Base-by-base conservation (phyloP, 2,329 filamentous ascomycete species). In the Pseudocercospora cruenta region DNA sequence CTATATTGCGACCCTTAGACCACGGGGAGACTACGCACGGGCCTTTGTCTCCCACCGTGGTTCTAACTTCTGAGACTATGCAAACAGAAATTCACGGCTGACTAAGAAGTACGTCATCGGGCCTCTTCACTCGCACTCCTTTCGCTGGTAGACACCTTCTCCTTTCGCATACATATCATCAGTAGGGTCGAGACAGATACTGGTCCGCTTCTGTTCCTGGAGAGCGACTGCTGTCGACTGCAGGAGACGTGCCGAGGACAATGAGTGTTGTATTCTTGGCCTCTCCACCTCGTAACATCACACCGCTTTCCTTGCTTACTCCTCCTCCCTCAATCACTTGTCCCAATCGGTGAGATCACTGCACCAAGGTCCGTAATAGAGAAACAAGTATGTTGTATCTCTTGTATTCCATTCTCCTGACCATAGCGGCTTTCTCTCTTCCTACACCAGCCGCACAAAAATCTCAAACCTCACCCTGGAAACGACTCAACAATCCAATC, bases 401-500 rank as follows among this genome's bases (percentile, higher is more conserved):
- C 9, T 16, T 51, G 9, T 51, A 16, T 4, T 51, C 47, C 21
- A 22, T 51, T 14, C 47, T 51, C 47, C 47, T 51, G 3, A 22
- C 47, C 16, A 22, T 24, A 51, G 21, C 47, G 4, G 21, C 24
- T 16, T 51, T 51, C 47, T 51, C 47, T 26, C 47, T 24, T 6
- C 47, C 47, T 16, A 19, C 47, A 22, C 14, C 24, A 16, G 24
- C 47, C 47, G 47, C 47, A 0, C 24, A 55, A 16, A 54, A 28
- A 28, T 24, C 24, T 28, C 49, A 54, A 33, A 31, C 4, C 21
- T 55, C 51, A 4, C 65, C 64, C 24, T 68, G 66, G 66, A 53
- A 69, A 28, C 63, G 55, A 0, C 60, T 66, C 43, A 67, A 67
- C 62, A 66, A 66, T 21, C 67, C 67, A 6, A 54, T 55, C 3